These are phyloP conservation scores for Hymenotorrendiella dingleyae DNA, from an alignment of 2,329 filamentous ascomycete genomes.

Conservation along the genomic window DNA sequence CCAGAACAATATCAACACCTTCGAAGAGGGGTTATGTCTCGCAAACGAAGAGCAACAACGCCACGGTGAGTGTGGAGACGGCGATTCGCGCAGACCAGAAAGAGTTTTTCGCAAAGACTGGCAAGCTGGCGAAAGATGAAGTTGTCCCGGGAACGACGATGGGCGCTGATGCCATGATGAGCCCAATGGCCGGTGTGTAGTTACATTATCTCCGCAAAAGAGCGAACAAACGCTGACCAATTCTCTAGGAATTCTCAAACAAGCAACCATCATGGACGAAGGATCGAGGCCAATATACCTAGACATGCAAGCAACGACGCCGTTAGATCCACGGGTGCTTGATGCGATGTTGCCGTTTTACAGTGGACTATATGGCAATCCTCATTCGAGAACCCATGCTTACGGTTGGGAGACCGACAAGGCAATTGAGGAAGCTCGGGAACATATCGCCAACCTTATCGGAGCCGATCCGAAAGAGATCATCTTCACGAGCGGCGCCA, in stretches of 20 bases:
- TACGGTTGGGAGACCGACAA: constrained; percentile 99
- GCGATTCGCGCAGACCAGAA: constrained; percentile 83
- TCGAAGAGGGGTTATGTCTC: constrained; percentile 69
- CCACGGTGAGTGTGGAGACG: constrained; percentile 75
- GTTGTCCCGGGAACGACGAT: constrained; percentile 22
- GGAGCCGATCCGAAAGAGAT: constrained; percentile 97
- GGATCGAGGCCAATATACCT: constrained; percentile 93
- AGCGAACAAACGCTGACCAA: constrained; percentile 17
- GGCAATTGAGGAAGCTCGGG: constrained; percentile 80
- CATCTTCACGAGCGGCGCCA: constrained; percentile 96
- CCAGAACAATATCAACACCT: constrained; percentile 19
- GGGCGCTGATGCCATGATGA: constrained; percentile 58
- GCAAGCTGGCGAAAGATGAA: constrained; percentile 26
- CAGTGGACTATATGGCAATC: constrained; percentile 91
- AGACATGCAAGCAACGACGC: constrained; percentile 97
- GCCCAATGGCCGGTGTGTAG: constrained; percentile 64
- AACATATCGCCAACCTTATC: constrained; percentile 78
- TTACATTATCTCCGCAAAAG: constrained; percentile 9
- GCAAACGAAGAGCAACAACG: constrained; percentile 71
- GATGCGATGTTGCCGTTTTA: constrained; percentile 96
- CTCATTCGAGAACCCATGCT: constrained; percentile 92
- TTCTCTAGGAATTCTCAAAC: constrained; percentile 66
- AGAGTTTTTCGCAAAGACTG: constrained; percentile 57
- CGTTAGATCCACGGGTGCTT: constrained; percentile 86
- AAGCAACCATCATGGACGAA: constrained; percentile 88